phyloP scores from a whole-genome alignment of 1,284 basidiomycete species.

The Rhodotorula sp. region DNA sequence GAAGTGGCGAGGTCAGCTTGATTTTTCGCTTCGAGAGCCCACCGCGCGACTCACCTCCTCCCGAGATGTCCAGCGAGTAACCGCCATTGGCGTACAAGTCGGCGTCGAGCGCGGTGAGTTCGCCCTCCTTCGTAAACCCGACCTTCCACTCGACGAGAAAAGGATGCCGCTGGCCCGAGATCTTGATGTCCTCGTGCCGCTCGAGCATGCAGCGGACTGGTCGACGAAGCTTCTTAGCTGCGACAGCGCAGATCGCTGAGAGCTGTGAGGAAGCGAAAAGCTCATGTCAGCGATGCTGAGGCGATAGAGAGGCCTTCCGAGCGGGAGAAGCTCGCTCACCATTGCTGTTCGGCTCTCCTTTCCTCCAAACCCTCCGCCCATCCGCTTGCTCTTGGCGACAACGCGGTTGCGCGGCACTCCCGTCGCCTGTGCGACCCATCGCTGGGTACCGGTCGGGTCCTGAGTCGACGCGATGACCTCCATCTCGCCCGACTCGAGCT shows the following conservation, averaged over 20 bases:
- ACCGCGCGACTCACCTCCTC: conserved; percentile 31
- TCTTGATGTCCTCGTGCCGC: conserved; percentile 49
- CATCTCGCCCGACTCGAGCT: conserved; percentile 48
- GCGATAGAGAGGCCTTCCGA: not conserved
- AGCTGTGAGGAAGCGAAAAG: conserved; percentile 23
- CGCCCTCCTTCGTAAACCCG: conserved; percentile 47
- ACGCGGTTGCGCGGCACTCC: conserved; percentile 48
- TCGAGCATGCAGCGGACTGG: conserved; percentile 49
- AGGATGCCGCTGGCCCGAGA: conserved; percentile 49
- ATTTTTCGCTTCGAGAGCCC: no score
- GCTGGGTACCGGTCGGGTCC: conserved; percentile 49
- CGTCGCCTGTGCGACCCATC: conserved; percentile 47
- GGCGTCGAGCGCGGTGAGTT: conserved; percentile 46
- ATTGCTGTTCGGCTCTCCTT: conserved; percentile 44
- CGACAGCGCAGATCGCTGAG: conserved; percentile 43
- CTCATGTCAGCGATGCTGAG: no score
- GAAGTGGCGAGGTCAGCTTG: no score
- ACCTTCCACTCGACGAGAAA: conserved; percentile 48
- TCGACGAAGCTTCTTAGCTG: conserved; percentile 46
- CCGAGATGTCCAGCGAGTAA: conserved; percentile 48
- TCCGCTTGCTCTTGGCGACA: conserved; percentile 45
- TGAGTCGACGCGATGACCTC: conserved; percentile 49
- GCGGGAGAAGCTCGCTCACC: not conserved
- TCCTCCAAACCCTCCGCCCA: conserved; percentile 50
- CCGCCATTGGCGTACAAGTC: conserved; percentile 50